Conservation (phyloP, 2,329 filamentous ascomycete species). For the Nectriaceae sp. region DNA sequence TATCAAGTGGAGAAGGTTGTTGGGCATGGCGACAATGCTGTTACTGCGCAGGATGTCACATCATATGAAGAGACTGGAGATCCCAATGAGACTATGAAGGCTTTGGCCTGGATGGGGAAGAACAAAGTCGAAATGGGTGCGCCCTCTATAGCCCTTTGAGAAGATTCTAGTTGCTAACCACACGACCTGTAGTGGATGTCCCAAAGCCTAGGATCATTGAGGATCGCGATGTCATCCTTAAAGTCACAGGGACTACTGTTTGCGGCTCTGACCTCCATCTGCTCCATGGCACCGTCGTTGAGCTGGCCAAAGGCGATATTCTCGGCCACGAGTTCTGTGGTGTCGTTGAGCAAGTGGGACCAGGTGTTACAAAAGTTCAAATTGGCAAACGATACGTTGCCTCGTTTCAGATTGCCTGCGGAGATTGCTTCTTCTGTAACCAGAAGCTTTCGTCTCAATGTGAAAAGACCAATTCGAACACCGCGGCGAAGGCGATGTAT, state of each 20-base stretch:
- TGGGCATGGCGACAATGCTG: constrained; percentile 66
- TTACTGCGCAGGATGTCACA: constrained; percentile 68
- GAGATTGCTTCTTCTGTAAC: constrained; percentile 74
- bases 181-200: constrained; percentile 51
- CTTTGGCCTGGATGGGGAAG: constrained; percentile 80
- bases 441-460: constrained; percentile 79
- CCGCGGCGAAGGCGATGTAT: constrained; percentile 72
- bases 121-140: constrained; percentile 72
- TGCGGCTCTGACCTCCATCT: constrained; percentile 62
- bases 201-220: constrained; percentile 74
- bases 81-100: constrained; percentile 70
- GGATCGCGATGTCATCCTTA: constrained; percentile 75
- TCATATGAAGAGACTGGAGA: constrained; percentile 56
- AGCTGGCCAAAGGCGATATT: constrained; percentile 66
- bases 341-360: constrained; percentile 57
- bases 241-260: constrained; percentile 66
- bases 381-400: constrained; percentile 74
- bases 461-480: constrained; percentile 77
- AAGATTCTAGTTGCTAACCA: neutral
- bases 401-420: constrained; percentile 81
- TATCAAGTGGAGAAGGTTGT: constrained; percentile 65
- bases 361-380: constrained; percentile 53
- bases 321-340: constrained; percentile 66
- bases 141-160: constrained; percentile 20
- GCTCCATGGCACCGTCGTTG: constrained; percentile 56